Evolutionary conservation across 495 filamentous ascomycete genomes (phyloP), one percentile per base, ranked within the genome.

Genomic region (Parmelia sp.): DNA sequence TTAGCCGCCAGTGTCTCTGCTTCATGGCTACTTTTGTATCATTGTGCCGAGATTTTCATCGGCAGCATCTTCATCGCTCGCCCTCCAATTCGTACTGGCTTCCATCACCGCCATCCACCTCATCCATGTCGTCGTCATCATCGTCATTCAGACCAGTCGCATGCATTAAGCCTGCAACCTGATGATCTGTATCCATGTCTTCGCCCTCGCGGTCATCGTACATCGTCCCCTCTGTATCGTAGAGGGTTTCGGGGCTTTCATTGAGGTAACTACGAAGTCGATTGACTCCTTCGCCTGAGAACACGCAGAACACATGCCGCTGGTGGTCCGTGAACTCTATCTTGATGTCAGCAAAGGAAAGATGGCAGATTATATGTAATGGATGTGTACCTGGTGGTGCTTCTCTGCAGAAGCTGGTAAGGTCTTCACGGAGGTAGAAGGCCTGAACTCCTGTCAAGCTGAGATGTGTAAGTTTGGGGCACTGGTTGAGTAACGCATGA

Each of bases 271-370:
- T 77, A 31, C 95, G 90, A 7, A 99, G 83, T 57, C 82, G 80
- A 39, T 78, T 79, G 35, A 99, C 95, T 27, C 92, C 92, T 42
- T 83, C 78, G 14, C 95, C 94, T 23, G 91, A 96, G 75, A 97
- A 99, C 49, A 99, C 95, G 73, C 95, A 99, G 74, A 95, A 99
- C 27, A 97, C 91, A 12, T 89, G 86, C 62, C 94, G 86, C 72
- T 99, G 94, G 70, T 96, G 91, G 10, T 93, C 87, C 39, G 92
- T 97, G 72, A 99, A 99, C 75, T 97, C 95, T 87, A 58, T 29
- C 60, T 55, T n/a, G 45, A 14, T 21, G 61, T 79, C 70, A 80
- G 76, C 66, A 62, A 51, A n/a, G 1, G 12, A 15, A 51, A 45
- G 27, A 37, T 7, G 7, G n/a, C 39, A 47, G 1, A 17, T 1